phyloP scores from a whole-genome alignment of 169 alveolate species.

The Cryptosporidium andersoni region DNA sequence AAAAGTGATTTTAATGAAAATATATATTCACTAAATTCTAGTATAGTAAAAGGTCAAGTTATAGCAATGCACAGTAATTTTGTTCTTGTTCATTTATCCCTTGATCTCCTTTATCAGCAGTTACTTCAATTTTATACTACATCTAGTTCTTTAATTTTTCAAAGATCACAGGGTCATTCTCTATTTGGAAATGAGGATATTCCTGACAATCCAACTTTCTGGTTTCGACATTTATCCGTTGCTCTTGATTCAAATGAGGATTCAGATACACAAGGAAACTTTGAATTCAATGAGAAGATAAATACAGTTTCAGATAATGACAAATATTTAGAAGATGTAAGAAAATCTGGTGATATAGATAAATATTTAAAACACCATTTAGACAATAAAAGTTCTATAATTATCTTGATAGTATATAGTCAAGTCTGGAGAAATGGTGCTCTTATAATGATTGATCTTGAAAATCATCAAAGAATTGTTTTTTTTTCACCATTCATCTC shows the following conservation, averaged over 20 bases:
- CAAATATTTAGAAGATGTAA: no score
- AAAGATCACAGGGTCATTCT: slow-evolving; percentile 25
- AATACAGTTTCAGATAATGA: no score
- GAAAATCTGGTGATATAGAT: no score
- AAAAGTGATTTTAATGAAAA: background rate
- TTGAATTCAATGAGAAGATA: no score
- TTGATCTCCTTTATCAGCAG: slow-evolving; percentile 19
- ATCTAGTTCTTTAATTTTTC: slow-evolving; percentile 9
- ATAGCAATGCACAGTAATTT: background rate
- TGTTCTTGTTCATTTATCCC: background rate
- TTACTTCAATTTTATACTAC: background rate
- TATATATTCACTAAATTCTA: background rate
- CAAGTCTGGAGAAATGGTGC: slow-evolving; percentile 48
- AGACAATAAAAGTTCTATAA: background rate
- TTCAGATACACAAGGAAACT: slow-evolving; percentile 3
- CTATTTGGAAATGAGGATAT: background rate
- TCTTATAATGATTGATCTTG: slow-evolving; percentile 32
- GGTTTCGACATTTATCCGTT: slow-evolving; percentile 54
- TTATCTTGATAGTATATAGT: slow-evolving; percentile 43
- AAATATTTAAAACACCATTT: no score
- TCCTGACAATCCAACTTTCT: background rate
- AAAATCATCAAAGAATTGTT: background rate
- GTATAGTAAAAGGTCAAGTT: background rate
- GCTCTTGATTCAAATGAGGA: background rate
- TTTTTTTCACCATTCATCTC: slow-evolving; percentile 62